Conservation (phyloP, 1,284 basidiomycete genomes). For the Athelia sp. region DNA sequence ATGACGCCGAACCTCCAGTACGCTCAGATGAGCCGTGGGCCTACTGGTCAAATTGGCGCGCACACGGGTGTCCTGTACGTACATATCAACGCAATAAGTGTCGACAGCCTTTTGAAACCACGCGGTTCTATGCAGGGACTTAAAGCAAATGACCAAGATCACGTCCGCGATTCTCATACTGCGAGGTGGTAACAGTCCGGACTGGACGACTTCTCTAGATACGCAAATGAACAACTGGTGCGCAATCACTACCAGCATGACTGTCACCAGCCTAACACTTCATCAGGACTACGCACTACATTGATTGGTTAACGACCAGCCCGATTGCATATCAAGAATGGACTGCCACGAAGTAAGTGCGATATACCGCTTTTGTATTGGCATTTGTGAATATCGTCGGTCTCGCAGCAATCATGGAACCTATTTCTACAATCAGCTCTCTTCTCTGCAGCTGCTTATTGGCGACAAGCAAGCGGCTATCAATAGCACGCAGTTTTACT, state of each 20-base stretch:
- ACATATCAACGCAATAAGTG: background rate
- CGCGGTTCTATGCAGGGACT: conserved; percentile 31
- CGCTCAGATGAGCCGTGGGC: conserved; percentile 62
- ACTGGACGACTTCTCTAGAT: conserved; percentile 56
- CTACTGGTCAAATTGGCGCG: conserved; percentile 43
- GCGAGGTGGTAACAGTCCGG: conserved; percentile 39
- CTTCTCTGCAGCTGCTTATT: conserved; percentile 42
- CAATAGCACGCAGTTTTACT: conserved; percentile 36
- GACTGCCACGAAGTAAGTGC: conserved; percentile 45
- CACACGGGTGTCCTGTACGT: conserved; percentile 52
- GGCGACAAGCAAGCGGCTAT: conserved; percentile 38
- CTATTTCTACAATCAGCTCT: conserved; percentile 48
- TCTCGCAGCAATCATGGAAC: conserved; percentile 54
- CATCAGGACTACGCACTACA: conserved; percentile 33
- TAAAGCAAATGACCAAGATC: conserved; percentile 59
- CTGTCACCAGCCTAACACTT: no score
- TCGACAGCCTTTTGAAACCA: background rate
- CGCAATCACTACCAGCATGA: no score
- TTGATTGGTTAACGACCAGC: conserved; percentile 53
- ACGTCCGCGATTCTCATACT: conserved; percentile 54
- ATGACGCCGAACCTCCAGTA: conserved; percentile 72
- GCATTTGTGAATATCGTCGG: conserved; percentile 16
- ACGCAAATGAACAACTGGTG: conserved; percentile 45
- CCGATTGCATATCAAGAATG: conserved; percentile 46
- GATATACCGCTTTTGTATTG: conserved; percentile 13